phyloP scores from a whole-genome alignment of 495 filamentous ascomycete species.

The Talaromyces adpressus region DNA sequence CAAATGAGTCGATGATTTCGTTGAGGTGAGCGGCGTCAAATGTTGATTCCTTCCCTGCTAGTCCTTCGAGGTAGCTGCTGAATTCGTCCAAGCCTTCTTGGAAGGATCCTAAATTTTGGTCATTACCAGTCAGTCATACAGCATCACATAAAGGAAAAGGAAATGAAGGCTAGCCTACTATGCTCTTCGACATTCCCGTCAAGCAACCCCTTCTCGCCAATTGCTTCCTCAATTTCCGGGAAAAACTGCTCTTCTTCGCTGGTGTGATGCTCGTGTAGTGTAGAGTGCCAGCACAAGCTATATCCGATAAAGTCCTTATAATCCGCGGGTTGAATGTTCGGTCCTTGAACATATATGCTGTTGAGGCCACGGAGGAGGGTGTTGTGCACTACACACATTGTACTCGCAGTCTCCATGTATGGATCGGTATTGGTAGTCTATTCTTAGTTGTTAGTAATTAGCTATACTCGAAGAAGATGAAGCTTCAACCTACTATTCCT shows the following conservation, averaged over 20 bases:
- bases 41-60: neutral
- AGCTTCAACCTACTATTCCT: neutral
- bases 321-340: constrained; percentile 1
- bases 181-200: constrained; percentile 1
- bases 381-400: constrained; percentile 7
- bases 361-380: constrained; percentile 5
- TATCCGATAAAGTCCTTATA: constrained; percentile 8
- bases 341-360: constrained; percentile 6
- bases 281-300: constrained; percentile 5
- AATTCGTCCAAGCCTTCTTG: constrained; percentile 1
- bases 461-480: neutral
- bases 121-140: neutral
- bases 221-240: constrained; percentile 5
- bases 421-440: constrained; percentile 1
- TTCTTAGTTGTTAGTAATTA: neutral
- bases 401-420: constrained; percentile 8
- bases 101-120: constrained; percentile 1
- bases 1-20: constrained; percentile 6
- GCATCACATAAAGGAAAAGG: neutral
- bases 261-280: constrained; percentile 4
- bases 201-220: constrained; percentile 7
- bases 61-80: constrained; percentile 5
- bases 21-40: constrained; percentile 7
- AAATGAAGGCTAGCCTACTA: neutral
- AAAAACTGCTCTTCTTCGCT: constrained; percentile 9